A percentile compares a stretch with the other conserved stretches of the same genome.
phyloP scores from a whole-genome alignment of 176 grass and related monocot species.

The Cenchrus purpureus region DNA sequence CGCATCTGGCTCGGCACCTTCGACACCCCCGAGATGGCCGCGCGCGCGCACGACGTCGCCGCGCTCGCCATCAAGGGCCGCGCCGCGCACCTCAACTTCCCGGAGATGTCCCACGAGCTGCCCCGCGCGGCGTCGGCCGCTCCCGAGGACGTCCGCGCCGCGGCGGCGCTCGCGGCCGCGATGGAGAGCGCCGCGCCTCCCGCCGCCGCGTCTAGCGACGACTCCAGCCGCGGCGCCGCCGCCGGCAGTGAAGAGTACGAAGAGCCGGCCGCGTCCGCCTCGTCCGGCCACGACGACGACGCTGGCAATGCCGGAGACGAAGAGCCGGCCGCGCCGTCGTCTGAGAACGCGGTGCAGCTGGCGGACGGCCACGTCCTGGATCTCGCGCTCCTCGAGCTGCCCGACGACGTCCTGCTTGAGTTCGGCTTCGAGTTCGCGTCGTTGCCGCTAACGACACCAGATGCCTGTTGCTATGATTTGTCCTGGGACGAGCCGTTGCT shows the following conservation, averaged over 20 bases:
- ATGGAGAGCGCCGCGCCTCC: background rate
- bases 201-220: background rate
- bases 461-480: slow-evolving; percentile 15
- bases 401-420: slow-evolving; percentile 37
- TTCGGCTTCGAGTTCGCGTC: slow-evolving; percentile 30
- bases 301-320: background rate
- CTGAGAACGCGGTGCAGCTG: background rate
- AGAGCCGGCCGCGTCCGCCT: background rate
- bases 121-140: slow-evolving; percentile 35
- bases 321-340: background rate
- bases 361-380: background rate
- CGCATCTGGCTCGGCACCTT: slow-evolving; percentile 94
- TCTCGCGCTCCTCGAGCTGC: slow-evolving; percentile 40
- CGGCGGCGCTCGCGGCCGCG: slow-evolving; percentile 42
- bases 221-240: background rate
- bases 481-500: slow-evolving; percentile 44
- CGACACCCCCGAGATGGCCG: slow-evolving; percentile 82
- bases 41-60: slow-evolving; percentile 91
- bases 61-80: slow-evolving; percentile 77
- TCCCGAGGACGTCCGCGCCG: slow-evolving; percentile 53
- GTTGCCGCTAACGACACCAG: slow-evolving; percentile 2
- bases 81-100: slow-evolving; percentile 59
- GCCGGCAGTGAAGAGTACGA: background rate
- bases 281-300: background rate
- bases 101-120: slow-evolving; percentile 36